These are phyloP conservation scores for Aspergillus conjunctus DNA, from an alignment of 495 filamentous ascomycete species.

Conservation along the genomic window DNA sequence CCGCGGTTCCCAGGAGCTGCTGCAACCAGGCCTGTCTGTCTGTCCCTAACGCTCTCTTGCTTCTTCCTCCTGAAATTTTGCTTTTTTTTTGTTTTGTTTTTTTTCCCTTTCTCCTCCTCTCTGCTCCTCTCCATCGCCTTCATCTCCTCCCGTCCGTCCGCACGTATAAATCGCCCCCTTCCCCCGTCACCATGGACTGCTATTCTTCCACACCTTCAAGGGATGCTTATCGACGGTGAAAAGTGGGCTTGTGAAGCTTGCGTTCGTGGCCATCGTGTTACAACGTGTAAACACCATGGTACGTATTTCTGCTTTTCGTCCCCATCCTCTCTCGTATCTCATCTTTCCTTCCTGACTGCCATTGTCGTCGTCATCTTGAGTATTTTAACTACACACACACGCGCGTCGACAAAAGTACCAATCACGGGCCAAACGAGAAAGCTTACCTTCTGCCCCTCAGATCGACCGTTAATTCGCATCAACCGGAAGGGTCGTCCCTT, in stretches of 20 bases:
- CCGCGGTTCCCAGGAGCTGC: slow-evolving; percentile 5
- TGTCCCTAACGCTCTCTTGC: neutral
- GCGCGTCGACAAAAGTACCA: neutral
- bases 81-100: slow-evolving; percentile 7
- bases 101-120: slow-evolving; percentile 6
- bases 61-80: neutral
- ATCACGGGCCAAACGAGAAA: neutral
- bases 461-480: slow-evolving; percentile 90
- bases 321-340: slow-evolving; percentile 27
- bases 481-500: slow-evolving; percentile 97
- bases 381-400: neutral
- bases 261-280: slow-evolving; percentile 85
- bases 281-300: slow-evolving; percentile 56
- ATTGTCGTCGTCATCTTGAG: neutral
- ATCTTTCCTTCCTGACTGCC: neutral
- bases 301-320: slow-evolving; percentile 23
- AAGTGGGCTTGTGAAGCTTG: slow-evolving; percentile 93
- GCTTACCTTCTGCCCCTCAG: slow-evolving; percentile 30
- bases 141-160: slow-evolving; percentile 5
- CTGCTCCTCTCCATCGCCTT: slow-evolving; percentile 2
- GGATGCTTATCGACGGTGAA: slow-evolving; percentile 84
- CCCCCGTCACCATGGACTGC: slow-evolving; percentile 11
- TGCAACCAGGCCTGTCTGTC: neutral
- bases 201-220: slow-evolving; percentile 24
- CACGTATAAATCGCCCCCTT: slow-evolving; percentile 19